Conservation (phyloP, 1,139 yeast genomes). For the Scheffersomyces insectosa region DNA sequence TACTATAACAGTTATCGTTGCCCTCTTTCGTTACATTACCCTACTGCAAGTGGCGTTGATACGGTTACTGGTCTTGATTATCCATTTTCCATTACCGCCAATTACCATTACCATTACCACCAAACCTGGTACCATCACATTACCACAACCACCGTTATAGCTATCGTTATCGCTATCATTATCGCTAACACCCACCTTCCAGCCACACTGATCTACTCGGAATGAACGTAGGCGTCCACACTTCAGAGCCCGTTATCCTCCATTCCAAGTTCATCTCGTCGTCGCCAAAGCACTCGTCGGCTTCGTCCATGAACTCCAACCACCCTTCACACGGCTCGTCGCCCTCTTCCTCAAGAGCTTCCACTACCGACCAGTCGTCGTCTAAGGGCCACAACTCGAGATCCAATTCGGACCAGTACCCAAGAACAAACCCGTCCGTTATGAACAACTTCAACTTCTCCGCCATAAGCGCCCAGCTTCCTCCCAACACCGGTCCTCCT, state of each 20-base stretch:
- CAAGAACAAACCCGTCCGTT: conserved; percentile 1
- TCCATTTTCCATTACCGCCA: no score
- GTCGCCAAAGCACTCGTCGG: not conserved
- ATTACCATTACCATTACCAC: no score
- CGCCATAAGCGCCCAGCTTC: conserved; percentile 19
- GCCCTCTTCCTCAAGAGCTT: not conserved
- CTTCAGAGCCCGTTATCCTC: not conserved
- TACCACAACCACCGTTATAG: no score
- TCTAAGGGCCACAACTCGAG: not conserved
- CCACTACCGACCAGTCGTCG: not conserved
- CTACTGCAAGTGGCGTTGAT: no score
- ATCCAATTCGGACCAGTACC: conserved; percentile 2
- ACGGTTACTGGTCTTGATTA: no score
- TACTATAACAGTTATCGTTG: no score
- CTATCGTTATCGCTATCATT: no score
- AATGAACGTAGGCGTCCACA: not conserved
- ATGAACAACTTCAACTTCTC: conserved; percentile 8
- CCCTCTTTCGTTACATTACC: no score
- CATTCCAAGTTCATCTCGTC: not conserved
- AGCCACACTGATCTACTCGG: not conserved
- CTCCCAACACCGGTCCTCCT: conserved; percentile 47
- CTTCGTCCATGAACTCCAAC: not conserved
- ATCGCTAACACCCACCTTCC: not conserved
- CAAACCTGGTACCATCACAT: no score
- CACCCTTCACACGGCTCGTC: not conserved